phyloP scores from a whole-genome alignment of 345 rosid species.

The Populus ilicifolia region DNA sequence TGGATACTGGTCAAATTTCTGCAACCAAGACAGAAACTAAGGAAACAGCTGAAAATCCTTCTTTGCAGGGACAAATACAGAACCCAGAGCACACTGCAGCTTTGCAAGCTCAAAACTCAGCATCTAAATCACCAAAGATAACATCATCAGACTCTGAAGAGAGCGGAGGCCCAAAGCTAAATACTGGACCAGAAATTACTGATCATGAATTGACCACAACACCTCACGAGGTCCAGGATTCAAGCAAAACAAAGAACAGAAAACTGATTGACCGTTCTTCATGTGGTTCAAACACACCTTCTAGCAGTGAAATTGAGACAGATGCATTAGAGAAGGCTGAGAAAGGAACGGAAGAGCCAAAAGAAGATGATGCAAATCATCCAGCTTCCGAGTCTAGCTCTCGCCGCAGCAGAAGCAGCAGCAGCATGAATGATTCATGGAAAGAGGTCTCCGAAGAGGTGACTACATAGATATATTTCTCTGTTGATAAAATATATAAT shows the following conservation, averaged over 20 bases:
- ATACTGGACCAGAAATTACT: conserved; percentile 29
- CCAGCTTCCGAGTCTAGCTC: conserved; percentile 38
- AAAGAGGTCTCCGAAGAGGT: conserved; percentile 90
- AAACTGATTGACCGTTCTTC: conserved; percentile 90
- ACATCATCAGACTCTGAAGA: conserved; percentile 56
- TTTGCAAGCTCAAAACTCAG: conserved; percentile 50
- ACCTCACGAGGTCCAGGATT: conserved; percentile 49
- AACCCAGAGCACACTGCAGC: conserved; percentile 49
- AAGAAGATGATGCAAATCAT: conserved; percentile 52
- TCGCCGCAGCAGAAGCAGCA: conserved; percentile 59
- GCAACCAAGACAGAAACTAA: conserved; percentile 32
- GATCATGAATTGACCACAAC: conserved; percentile 37
- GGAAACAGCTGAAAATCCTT: conserved; percentile 31
- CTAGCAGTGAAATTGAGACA: conserved; percentile 79
- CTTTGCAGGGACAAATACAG: conserved; percentile 36
- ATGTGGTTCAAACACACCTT: conserved; percentile 82
- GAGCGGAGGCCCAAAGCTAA: conserved; percentile 42
- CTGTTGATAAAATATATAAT: neutral
- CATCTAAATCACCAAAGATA: conserved; percentile 44
- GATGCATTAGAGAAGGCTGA: conserved; percentile 60
- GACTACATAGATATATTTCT: neutral
- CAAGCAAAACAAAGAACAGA: conserved; percentile 47
- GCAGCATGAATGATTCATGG: conserved; percentile 63
- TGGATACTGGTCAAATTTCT: conserved; percentile 34
- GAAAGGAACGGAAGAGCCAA: conserved; percentile 41